Base-by-base conservation (phyloP, 345 rosid species). In the Barbarea vulgaris region DNA sequence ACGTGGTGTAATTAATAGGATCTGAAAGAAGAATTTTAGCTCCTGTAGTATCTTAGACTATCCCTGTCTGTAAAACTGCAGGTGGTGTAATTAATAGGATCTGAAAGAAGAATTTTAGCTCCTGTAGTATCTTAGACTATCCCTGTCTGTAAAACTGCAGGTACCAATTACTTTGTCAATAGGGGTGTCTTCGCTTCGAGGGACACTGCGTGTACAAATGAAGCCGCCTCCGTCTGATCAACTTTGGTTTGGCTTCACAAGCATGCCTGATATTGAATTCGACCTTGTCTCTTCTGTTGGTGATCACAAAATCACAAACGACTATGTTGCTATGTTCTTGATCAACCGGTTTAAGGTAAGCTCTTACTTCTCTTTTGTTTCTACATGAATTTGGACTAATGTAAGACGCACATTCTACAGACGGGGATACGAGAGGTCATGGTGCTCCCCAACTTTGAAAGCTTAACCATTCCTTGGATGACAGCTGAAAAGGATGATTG, bases 181-280 rank as follows among this genome's bases (percentile, higher is more conserved):
- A 77, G 83, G 89, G 77, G 83, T 95, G 34, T 79, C 87, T 75
- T 85, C 88, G 21, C 85, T 95, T 74, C 88, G 93, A 42, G 99
- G 98, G 83, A 89, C 96, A 1, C 4, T 89, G 81, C 87, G 91
- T 46, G 75, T 92, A 34, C 91, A 86, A 37, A 77, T 92, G 82
- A 95, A 95, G 81, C 96, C 97, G n/a, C 99, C 98, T 57, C 99
- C 99, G 65, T 87, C 99, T 5, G 99, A 95, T 84, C 97, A 85
- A 71, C 78, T 95, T 72, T 95, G 99, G 99, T 84, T 80, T 81
- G 87, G 97, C 67, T 95, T 92, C 81, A 87, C 91, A 18, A 87
- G 87, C 74, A 92, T 84, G 97, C 99, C 99, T 4, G 91, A 92
- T 42, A 86, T 95, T 80, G 89, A 90, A 60, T 87, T 95, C 72